Percentiles rank a stretch among this genome's conserved stretches.
Evolutionary conservation across 495 filamentous ascomycete genomes (phyloP).

Genomic region (Terfezia claveryi): DNA sequence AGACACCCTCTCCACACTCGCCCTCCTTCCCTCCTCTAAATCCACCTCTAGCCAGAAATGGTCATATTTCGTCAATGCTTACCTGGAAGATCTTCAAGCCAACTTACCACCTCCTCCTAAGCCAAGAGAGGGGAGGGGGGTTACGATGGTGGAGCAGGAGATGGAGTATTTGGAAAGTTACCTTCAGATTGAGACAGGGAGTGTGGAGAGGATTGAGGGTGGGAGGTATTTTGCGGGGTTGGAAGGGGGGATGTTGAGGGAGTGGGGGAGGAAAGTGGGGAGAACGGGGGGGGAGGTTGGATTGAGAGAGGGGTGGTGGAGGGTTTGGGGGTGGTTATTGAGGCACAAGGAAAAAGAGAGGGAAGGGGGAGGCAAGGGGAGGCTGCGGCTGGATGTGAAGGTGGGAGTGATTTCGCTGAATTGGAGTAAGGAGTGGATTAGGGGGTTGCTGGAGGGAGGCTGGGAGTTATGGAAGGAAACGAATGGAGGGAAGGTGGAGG

Average conservation of each 20-base stretch:
- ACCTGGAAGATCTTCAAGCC: slow-evolving; percentile 32
- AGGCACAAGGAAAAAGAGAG: no score
- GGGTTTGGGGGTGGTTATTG: no score
- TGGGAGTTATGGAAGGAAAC: no score
- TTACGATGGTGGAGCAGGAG: slow-evolving; percentile 48
- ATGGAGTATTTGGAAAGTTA: slow-evolving; percentile 36
- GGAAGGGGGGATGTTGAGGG: neutral
- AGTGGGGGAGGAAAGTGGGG: neutral
- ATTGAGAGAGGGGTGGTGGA: no score
- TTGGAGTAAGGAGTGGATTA: no score
- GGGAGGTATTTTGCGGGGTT: slow-evolving; percentile 14
- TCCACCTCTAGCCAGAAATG: slow-evolving; percentile 47
- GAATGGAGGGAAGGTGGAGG: no score
- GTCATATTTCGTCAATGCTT: slow-evolving; percentile 74
- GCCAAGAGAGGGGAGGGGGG: slow-evolving; percentile 45
- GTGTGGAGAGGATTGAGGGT: slow-evolving; percentile 50
- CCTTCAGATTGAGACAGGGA: slow-evolving; percentile 32
- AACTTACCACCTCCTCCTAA: slow-evolving; percentile 63
- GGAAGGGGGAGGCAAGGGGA: no score
- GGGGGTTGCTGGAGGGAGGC: no score
- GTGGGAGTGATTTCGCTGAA: no score
- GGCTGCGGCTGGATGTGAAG: no score
- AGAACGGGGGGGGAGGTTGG: neutral
- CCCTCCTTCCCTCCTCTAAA: slow-evolving; percentile 32
- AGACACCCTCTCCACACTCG: slow-evolving; percentile 48